Evolutionary conservation across 176 grass and related monocot genomes (phyloP), one percentile per base, ranked within the genome.

Genomic region (Paspalum vaginatum): DNA sequence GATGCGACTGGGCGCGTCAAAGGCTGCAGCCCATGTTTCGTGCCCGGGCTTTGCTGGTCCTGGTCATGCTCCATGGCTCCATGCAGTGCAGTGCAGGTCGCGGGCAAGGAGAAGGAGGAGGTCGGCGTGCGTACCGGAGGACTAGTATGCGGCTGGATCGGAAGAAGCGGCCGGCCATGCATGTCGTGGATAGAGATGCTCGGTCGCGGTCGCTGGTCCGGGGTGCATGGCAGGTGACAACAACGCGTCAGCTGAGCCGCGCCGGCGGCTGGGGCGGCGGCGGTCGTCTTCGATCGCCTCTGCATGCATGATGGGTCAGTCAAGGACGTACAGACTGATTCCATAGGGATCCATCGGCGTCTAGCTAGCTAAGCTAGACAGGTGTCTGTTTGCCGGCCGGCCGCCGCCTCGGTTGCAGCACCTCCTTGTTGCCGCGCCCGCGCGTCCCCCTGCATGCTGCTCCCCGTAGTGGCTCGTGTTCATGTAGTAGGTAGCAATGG

Each of bases 1-100:
- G 77, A 86, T 80, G 84, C 41, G 84, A 74, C 71, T 27, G 70
- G 70, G 62, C 78, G 37, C 72, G 79, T 73, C 86, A 83, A 88
- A 88, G 80, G 80, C 80, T 83, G 86, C 73, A 2, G 5, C 7
- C 7, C 25, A 14, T 60, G 22, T 60, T 65, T 37, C 3, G 13
- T 40, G 61, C 61, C 61, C 16, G 14, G 27, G 50, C 56, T 4
- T 21, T 21, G 54, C 20, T 61, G 51, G 58, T 32, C 32, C 32
- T 32, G 32, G 2, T 32, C 32, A 32, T 32, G 32, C 32, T 32
- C 32, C 32, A 32, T 3, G 32, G n/a, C n/a, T n/a, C 32, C 1
- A 3, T 32, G 32, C 32, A 32, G 32, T 32, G 32, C 32, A 32
- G 32, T 32, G 32, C 32, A 32, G 32, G 32, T 32, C 32, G 32